Base-by-base conservation (phyloP, 2,329 filamentous ascomycete genomes). In the Coniochaeta prunicola region DNA sequence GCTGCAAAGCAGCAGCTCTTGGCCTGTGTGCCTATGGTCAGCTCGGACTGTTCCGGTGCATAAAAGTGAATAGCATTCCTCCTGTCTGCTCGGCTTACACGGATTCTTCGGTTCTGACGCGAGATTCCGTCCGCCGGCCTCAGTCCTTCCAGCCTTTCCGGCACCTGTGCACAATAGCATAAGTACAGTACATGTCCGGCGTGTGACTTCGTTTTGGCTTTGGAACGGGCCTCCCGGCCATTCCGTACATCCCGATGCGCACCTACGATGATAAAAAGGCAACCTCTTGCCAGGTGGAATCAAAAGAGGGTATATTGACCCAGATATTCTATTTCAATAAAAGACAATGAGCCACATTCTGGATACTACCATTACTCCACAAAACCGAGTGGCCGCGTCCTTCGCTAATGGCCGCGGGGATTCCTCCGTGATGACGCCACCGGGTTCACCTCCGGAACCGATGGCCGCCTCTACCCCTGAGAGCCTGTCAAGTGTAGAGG, bases 401-500 rank as follows among this genome's bases (percentile, higher is more conserved):
- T 33, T 55, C n/a, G 30, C n/a, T 8, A 36, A 55, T 33, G 53
- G 33, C 33, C 53, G 6, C 26, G 28, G 30, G 7, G 33, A 26
- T 31, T 19, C 53, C 13, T 33, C 28, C 53, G 21, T 55, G 7
- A 55, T 55, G 53, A 55, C 53, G 21, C 53, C 53, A 3, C 53
- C 53, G 9, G 53, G 53, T 10, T 55, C 53, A 21, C 53, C 28
- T 10, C 53, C 31, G n/a, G 30, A 55, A 21, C 28, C 53, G 17
- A 33, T 55, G 3, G 13, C 17, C 7, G n/a, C 53, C 15, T 55
- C 53, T 6, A 33, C 53, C n/a, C 28, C 53, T 30, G 53, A 55
- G 21, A 55, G 53, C 53, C 53, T 33, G 30, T 33, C 54, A 42
- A 79, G 76, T 38, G 77, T 77, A 58, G 77, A 79, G 61, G 77